Evolutionary conservation across 768 basidiomycete species (phyloP), one percentile per base, ranked within the genome.

Genomic region (Astraeus odoratus): DNA sequence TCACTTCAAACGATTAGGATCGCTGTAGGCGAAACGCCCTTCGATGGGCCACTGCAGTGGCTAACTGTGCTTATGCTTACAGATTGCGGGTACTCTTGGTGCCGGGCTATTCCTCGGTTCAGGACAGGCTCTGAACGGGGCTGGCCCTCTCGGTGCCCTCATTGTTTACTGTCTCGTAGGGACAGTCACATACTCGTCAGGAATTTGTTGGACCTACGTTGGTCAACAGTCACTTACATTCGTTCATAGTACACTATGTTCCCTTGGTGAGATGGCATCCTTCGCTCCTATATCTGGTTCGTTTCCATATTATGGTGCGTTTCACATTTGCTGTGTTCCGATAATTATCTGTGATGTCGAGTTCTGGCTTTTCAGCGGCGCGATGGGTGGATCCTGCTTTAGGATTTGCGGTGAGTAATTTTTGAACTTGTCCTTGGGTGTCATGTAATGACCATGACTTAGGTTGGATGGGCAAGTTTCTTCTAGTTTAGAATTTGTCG

Each of bases 231-330:
- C 13, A 3, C 23, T 26, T 29, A 22, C 23, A n/a, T 8, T 20
- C 35, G 12, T 36, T 23, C 5, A 15, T 43, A 78, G 77, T 6
- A 76, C 80, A 7, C 63, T 86, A 16, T 81, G 81, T 53, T 75
- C 79, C 5, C 58, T 86, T 15, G 84, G 79, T 25, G 86, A 89
- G 65, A 83, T 87, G 83, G 82, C 84, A 22, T 78, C 81, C 5
- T 77, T 77, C 64, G 84, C 83, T 1, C 86, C 86, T 3, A 78
- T 86, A 38, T 84, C 86, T 8, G 86, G 86, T n/a, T 80, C 83
- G 1, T 86, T 85, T 58, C 82, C 83, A 19, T 82, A 84, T 63
- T 86, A 75, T 57, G 79, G 77, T 76, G 39, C 5, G 67, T 47
- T 22, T 22, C 68, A 58, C 81, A 44, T 83, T 76, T 67, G 15